Base-by-base conservation (phyloP, 228 moss, liverwort and hornwort species). In the Sphagnum magellanicum region DNA sequence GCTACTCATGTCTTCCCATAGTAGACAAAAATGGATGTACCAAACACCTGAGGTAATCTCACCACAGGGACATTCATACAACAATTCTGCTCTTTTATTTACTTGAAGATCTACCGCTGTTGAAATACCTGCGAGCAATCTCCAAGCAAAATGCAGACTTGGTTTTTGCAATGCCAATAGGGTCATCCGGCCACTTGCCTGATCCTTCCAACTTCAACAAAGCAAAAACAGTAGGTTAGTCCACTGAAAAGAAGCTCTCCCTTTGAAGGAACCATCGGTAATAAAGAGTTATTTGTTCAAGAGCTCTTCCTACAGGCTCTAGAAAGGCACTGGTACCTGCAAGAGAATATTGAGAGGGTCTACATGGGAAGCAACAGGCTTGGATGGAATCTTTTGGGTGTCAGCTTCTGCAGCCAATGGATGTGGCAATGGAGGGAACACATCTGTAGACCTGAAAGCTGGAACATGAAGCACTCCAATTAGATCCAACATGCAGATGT, bases 141-240 rank as follows among this genome's bases (percentile, higher is more conserved):
- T 90, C 77, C 46, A 98, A 73, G 73, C 91, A 90, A 69, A 98
- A 98, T 16, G 92, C 98, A 5, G 79, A 66, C 67, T 98, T 98
- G 6, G 90, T 98, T 78, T 92, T 94, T 46, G 78, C 78, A 50
- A 98, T 81, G 6, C 94, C 98, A 48, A 79, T 64, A 16, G 82
- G 80, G 70, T 89, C 98, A 76, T 89, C 94, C 66, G 98, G 98
- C 98, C 98, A 98, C 73, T 84, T 90, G 67, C 98, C 94, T 49
- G 98, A 98, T 67, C 98, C 98, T 77, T 98, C 98, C 59, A 98
- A 79, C 90, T 94, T 81, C 72, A 63, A 73, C 49, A 11, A 47
- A 55, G 51, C 50, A 53, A 7, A 50, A 68, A 10, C 6, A 32
- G 32, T 32, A 32, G 32, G 8, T 47, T 16, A 60, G n/a, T 60